phyloP scores from a whole-genome alignment of 1,284 basidiomycete species.

The Microbotryum silenes-acaulis region DNA sequence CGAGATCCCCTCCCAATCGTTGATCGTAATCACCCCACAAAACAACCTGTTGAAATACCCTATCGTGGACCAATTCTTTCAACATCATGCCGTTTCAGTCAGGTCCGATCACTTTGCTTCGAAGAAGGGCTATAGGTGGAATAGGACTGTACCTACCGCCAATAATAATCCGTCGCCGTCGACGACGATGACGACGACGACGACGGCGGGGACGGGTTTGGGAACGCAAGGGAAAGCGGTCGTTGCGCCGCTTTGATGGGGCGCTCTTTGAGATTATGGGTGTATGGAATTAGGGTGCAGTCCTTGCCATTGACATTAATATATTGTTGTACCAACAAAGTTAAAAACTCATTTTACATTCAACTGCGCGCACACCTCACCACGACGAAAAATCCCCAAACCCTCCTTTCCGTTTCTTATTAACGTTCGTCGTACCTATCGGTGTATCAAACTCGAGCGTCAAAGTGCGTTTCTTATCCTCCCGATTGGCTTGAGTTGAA shows the following conservation, averaged over 20 bases:
- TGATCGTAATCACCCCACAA: constrained; percentile 42
- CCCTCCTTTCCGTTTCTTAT: constrained; percentile 65
- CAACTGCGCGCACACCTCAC: not conserved
- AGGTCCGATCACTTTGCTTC: constrained; percentile 4
- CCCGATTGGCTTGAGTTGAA: not conserved
- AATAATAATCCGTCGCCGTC: too few relatives aligned
- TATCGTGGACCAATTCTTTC: constrained; percentile 76
- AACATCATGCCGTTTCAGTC: constrained; percentile 3
- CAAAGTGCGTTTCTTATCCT: constrained; percentile 34
- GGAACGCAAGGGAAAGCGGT: too few relatives aligned
- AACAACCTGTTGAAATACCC: constrained; percentile 89
- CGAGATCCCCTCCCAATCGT: constrained; percentile 46
- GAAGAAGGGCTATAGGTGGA: not conserved
- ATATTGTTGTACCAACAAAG: too few relatives aligned
- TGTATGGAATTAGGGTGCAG: too few relatives aligned
- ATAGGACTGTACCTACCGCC: too few relatives aligned
- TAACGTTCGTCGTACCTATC: constrained; percentile 45
- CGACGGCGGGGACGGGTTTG: too few relatives aligned
- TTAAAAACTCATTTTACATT: constrained; percentile 3
- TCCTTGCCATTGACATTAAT: too few relatives aligned
- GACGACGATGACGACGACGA: too few relatives aligned
- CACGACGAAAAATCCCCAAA: constrained; percentile 60
- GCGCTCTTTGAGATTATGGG: too few relatives aligned
- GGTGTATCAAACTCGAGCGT: constrained; percentile 43
- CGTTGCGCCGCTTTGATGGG: too few relatives aligned